These are phyloP conservation scores for Naganishia vaughanmartiniae DNA, from an alignment of 768 basidiomycete species.

Conservation along the genomic window DNA sequence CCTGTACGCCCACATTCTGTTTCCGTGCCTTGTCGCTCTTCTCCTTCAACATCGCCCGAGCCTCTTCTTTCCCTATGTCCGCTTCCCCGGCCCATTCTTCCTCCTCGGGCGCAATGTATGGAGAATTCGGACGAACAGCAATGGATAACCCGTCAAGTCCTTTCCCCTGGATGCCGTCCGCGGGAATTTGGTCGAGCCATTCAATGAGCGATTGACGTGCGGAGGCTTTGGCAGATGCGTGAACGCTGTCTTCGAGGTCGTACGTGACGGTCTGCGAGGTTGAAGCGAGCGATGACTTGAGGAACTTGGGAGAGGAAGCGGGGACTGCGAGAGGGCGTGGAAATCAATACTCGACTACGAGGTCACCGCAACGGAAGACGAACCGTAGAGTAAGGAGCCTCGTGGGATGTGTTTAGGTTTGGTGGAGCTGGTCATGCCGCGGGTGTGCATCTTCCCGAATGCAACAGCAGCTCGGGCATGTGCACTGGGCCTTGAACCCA, in stretches of 20 bases:
- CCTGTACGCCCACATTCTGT: slow-evolving; percentile 12
- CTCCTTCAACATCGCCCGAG: slow-evolving; percentile 1
- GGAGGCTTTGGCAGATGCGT: slow-evolving; percentile 15
- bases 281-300: slow-evolving; percentile 27
- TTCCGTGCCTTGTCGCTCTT: slow-evolving; percentile 4
- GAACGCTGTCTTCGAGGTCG: slow-evolving; percentile 34
- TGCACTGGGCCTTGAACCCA: neutral
- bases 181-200: slow-evolving; percentile 22
- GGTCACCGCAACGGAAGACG: neutral
- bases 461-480: neutral
- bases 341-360: neutral
- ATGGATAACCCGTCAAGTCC: slow-evolving; percentile 10
- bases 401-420: slow-evolving; percentile 19
- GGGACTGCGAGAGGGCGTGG: slow-evolving; percentile 11
- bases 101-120: slow-evolving; percentile 1
- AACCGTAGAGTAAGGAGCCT: slow-evolving; percentile 27
- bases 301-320: slow-evolving; percentile 30
- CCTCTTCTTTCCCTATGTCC: neutral
- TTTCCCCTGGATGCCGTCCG: slow-evolving; percentile 10
- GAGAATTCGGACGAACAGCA: slow-evolving; percentile 31
- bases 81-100: neutral
- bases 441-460: neutral
- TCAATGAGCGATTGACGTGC: slow-evolving; percentile 19
- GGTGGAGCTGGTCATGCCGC: slow-evolving; percentile 16
- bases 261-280: slow-evolving; percentile 24